A percentile compares a stretch with the other conserved stretches of the same genome.
phyloP scores from a whole-genome alignment of 305 asterid species.

The Vinca major region DNA sequence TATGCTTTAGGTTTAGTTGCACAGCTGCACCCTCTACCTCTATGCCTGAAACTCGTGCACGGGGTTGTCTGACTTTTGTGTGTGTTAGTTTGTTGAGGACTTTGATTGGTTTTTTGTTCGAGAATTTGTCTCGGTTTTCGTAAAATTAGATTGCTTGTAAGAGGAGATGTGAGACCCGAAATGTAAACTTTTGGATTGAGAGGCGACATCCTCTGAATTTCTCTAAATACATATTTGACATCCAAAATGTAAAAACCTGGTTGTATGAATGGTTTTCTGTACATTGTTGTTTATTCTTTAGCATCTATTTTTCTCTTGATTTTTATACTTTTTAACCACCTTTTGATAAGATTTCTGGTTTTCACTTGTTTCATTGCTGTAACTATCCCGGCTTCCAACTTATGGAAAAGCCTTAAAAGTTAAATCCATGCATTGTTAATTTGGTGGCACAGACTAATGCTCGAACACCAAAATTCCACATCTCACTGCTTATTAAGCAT shows the following conservation, averaged over 20 bases:
- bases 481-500: not conserved
- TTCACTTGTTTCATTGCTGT: not conserved
- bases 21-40: too few species aligned
- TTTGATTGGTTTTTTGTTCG: too few species aligned
- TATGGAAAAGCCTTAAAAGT: not conserved
- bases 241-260: not conserved
- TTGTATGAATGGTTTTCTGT: not conserved
- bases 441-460: not conserved
- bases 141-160: too few species aligned
- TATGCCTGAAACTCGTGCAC: too few species aligned
- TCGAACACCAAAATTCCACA: not conserved
- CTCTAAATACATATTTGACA: not conserved
- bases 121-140: too few species aligned
- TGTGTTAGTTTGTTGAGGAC: too few species aligned
- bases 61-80: too few species aligned
- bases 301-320: too few species aligned
- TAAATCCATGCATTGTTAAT: not conserved
- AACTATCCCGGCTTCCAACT: not conserved
- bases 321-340: too few species aligned
- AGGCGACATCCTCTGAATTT: not conserved
- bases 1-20: not conserved
- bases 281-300: not conserved
- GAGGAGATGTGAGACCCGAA: too few species aligned
- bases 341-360: too few species aligned
- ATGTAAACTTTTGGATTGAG: too few species aligned